These are phyloP conservation scores for Fraxinus cuspidata DNA, from an alignment of 257 asterid species.

Conservation along the genomic window DNA sequence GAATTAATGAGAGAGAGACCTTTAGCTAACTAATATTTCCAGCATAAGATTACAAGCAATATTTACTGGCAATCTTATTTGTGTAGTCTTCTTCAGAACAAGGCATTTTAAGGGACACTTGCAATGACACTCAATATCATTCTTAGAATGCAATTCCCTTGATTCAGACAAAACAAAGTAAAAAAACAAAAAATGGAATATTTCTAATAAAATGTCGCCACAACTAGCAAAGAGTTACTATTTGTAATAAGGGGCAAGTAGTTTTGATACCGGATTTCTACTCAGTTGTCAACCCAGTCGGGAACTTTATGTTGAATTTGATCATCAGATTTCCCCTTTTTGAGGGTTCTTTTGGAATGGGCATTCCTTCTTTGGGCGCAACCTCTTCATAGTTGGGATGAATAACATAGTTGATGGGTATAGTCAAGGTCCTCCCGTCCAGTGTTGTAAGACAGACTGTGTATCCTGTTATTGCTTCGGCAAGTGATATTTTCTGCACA, in stretches of 20 bases:
- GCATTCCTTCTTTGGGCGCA: constrained; percentile 82
- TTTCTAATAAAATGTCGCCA: background rate
- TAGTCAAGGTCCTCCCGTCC: constrained; percentile 69
- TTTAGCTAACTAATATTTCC: background rate
- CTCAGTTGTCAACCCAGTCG: constrained; percentile 64
- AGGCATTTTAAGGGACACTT: background rate
- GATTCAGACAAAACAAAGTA: background rate
- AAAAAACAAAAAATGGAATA: background rate
- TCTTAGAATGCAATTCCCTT: background rate
- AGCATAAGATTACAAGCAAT: constrained; percentile 6
- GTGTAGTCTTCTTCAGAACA: background rate
- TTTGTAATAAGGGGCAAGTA: constrained; percentile 45
- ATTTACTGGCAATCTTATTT: background rate
- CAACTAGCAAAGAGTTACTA: background rate
- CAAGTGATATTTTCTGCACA: constrained; percentile 54
- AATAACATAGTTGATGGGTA: constrained; percentile 60
- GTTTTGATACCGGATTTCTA: constrained; percentile 76
- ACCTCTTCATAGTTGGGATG: constrained; percentile 77
- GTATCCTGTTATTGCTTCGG: constrained; percentile 75
- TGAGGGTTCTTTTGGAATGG: constrained; percentile 71
- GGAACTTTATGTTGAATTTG: constrained; percentile 73
- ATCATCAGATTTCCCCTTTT: constrained; percentile 72
- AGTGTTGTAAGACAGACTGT: constrained; percentile 60
- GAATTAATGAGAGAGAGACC: background rate
- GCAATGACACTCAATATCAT: background rate